Evolutionary conservation across 768 basidiomycete genomes (phyloP).

Genomic region (Saitozyma sp.): DNA sequence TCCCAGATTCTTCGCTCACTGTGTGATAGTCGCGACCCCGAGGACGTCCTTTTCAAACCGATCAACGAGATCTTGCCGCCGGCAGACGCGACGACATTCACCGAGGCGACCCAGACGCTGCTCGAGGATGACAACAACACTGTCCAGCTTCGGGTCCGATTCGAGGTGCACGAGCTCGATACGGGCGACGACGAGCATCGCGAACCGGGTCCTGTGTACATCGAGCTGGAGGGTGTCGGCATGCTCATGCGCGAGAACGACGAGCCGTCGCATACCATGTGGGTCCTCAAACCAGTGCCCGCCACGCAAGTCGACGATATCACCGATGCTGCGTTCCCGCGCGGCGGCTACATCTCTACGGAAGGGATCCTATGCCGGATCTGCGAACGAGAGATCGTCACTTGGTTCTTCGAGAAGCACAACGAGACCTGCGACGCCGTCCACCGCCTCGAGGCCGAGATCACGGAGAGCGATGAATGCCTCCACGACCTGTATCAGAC

Average conservation of each 20-base stretch:
- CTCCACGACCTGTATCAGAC: constrained; percentile 82
- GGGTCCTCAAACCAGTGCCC: constrained; percentile 74
- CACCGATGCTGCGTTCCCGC: constrained; percentile 61
- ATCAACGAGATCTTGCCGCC: constrained; percentile 79
- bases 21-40: constrained; percentile 70
- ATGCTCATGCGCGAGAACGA: constrained; percentile 97
- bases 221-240: constrained; percentile 94
- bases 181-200: constrained; percentile 53
- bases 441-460: constrained; percentile 93
- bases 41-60: constrained; percentile 71
- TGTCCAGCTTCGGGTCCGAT: constrained; percentile 83
- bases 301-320: constrained; percentile 22
- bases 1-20: constrained; percentile 11
- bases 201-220: constrained; percentile 56
- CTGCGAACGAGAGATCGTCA: constrained; percentile 92
- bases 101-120: constrained; percentile 78
- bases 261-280: constrained; percentile 93
- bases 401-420: constrained; percentile 99
- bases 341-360: constrained; percentile 68
- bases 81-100: constrained; percentile 77
- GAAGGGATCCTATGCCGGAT: constrained; percentile 91
- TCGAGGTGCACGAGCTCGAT: constrained; percentile 68
- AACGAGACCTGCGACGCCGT: constrained; percentile 98
- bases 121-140: constrained; percentile 91
- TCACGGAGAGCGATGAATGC: constrained; percentile 88